A percentile compares a stretch with the other conserved stretches of the same genome.
Evolutionary conservation across 1,139 yeast genomes (phyloP).

Genomic region (Casaregolazyma lundiana): DNA sequence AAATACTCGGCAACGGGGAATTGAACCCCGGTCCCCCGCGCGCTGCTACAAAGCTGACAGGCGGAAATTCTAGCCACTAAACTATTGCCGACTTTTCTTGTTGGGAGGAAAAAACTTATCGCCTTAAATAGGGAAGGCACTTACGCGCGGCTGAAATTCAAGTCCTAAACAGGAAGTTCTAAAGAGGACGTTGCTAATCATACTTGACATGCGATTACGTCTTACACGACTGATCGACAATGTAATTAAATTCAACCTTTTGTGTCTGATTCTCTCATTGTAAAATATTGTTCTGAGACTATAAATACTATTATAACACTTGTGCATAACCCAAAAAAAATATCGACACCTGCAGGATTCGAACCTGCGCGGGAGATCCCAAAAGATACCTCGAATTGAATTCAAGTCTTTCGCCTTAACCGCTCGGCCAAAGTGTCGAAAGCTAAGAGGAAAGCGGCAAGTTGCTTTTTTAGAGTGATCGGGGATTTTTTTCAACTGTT

Average conservation of each 20-base stretch:
- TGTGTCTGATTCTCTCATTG: no score
- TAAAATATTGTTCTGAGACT: no score
- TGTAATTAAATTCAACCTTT: no score
- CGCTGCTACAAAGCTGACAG: constrained; percentile 16
- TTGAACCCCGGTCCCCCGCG: constrained; percentile 20
- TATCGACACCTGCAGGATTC: constrained; percentile 72
- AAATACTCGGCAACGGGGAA: constrained; percentile 18
- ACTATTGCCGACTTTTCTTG: constrained; percentile 15
- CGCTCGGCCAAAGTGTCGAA: constrained; percentile 18
- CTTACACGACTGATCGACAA: no score
- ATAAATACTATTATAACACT: no score
- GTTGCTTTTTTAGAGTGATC: no score
- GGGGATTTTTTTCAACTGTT: no score
- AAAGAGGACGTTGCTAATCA: no score
- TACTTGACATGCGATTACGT: no score
- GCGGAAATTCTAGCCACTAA: constrained; percentile 19
- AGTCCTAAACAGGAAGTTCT: no score
- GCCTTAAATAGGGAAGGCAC: background rate
- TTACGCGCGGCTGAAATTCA: background rate
- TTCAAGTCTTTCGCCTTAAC: constrained; percentile 26
- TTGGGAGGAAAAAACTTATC: background rate
- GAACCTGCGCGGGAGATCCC: constrained; percentile 73
- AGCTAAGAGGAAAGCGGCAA: no score
- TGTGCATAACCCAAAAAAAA: no score
- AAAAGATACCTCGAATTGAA: constrained; percentile 23